phyloP scores from a whole-genome alignment of 176 grass and related monocot species.

The Miscanthus lutarioriparius region DNA sequence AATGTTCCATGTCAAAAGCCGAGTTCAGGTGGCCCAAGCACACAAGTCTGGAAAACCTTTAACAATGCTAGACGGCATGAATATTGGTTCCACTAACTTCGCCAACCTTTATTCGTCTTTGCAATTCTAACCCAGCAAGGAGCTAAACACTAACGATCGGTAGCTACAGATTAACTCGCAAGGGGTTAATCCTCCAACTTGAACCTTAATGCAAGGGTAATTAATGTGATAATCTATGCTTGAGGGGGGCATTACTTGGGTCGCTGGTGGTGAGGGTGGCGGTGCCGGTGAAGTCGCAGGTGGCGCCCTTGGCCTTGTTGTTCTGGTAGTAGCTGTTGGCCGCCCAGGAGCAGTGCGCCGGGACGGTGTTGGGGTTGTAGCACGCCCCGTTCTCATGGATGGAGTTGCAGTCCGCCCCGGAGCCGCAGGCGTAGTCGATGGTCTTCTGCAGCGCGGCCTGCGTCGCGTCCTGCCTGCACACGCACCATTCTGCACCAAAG shows the following conservation, averaged over 20 bases:
- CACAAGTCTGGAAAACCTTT: background rate
- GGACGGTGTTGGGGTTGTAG: constrained; percentile 75
- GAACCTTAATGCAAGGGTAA: background rate
- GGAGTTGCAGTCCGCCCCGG: constrained; percentile 71
- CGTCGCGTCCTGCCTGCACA: constrained; percentile 66
- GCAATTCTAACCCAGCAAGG: background rate
- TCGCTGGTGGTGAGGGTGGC: constrained; percentile 58
- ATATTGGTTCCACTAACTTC: background rate
- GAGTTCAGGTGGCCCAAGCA: background rate
- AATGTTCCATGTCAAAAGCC: background rate
- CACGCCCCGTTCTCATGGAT: constrained; percentile 66
- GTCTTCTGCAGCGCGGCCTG: constrained; percentile 72
- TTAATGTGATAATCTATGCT: background rate
- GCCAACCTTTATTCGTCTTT: background rate
- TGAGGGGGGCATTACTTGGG: constrained; percentile 69
- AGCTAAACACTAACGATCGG: background rate
- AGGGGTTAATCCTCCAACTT: background rate
- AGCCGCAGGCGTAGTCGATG: constrained; percentile 90
- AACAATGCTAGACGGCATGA: background rate
- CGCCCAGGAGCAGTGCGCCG: constrained; percentile 89
- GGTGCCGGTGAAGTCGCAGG: constrained; percentile 79
- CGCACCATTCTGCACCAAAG: constrained; percentile 73
- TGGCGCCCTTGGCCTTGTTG: constrained; percentile 54
- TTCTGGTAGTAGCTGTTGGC: constrained; percentile 93
- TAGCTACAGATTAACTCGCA: background rate